phyloP scores from a whole-genome alignment of 768 basidiomycete species.

The Sarcomyxa edulis region DNA sequence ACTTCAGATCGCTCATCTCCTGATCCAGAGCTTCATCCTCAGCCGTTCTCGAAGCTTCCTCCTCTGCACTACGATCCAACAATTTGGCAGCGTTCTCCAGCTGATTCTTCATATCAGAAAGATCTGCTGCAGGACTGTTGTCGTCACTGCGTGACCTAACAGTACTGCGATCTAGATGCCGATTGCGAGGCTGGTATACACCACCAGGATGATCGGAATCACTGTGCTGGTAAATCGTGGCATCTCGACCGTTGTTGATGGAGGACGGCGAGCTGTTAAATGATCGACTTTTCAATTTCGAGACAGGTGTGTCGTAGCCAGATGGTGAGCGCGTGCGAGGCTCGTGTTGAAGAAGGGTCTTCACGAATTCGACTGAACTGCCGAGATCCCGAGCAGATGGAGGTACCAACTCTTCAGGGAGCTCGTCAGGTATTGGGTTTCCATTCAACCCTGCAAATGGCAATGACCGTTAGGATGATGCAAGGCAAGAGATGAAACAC shows the following conservation, averaged over 20 bases:
- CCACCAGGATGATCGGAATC: conserved; percentile 53
- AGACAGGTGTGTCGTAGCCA: conserved; percentile 45
- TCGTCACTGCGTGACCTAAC: conserved; percentile 74
- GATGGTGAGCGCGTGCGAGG: conserved; percentile 66
- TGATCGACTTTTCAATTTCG: conserved; percentile 64
- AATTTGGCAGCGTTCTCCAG: conserved; percentile 74
- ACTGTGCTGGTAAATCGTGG: conserved; percentile 86
- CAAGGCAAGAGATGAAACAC: conserved; percentile 22
- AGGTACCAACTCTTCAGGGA: conserved; percentile 87
- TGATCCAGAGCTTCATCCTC: conserved; percentile 91
- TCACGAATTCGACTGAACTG: conserved; percentile 84
- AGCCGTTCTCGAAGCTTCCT: conserved; percentile 50
- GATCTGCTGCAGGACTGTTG: conserved; percentile 55
- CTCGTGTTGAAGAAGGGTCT: conserved; percentile 83
- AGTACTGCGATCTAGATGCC: conserved; percentile 82
- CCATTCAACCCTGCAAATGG: conserved; percentile 76
- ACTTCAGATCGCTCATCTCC: conserved; percentile 83
- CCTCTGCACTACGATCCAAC: conserved; percentile 72
- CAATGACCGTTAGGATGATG: conserved; percentile 3
- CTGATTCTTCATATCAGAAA: conserved; percentile 83
- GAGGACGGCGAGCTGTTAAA: conserved; percentile 53
- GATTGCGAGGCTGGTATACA: conserved; percentile 73
- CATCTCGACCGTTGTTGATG: conserved; percentile 67
- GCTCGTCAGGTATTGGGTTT: conserved; percentile 78
- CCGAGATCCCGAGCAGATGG: conserved; percentile 89